Conservation (phyloP, 202 grass and related monocot genomes). For the Hordeum pubiflorum region DNA sequence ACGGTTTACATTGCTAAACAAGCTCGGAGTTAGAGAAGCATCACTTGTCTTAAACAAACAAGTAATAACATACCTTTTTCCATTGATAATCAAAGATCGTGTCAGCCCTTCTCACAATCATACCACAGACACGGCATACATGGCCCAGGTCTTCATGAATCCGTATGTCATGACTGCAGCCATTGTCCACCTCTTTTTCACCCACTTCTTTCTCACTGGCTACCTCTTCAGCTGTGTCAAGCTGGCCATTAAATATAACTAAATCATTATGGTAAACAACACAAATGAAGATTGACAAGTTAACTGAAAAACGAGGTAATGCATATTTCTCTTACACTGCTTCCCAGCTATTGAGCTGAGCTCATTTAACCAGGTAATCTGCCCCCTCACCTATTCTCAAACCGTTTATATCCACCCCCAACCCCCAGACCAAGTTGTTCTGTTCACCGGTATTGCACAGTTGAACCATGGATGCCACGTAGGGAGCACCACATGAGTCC, state of each 20-base stretch:
- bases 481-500: background rate
- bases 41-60: background rate
- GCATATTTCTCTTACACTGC: conserved; percentile 6
- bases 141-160: conserved; percentile 87
- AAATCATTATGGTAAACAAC: conserved; percentile 19
- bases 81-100: conserved; percentile 93
- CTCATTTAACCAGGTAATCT: background rate
- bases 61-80: conserved; percentile 60
- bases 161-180: conserved; percentile 66
- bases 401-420: background rate
- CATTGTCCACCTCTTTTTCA: conserved; percentile 42
- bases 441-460: background rate
- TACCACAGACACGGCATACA: conserved; percentile 84
- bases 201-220: conserved; percentile 39
- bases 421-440: background rate
- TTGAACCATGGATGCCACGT: background rate
- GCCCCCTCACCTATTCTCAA: background rate
- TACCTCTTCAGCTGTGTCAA: conserved; percentile 33
- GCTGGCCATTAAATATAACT: conserved; percentile 36
- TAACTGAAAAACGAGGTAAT: conserved; percentile 3
- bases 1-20: conserved; percentile 9
- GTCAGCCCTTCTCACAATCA: conserved; percentile 90
- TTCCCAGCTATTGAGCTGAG: background rate
- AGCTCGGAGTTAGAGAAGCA: background rate
- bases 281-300: background rate